A percentile compares a stretch with the other conserved stretches of the same genome.
These are phyloP conservation scores for Juglanconis juglandina DNA, from an alignment of 2,329 filamentous ascomycete genomes.

Conservation along the genomic window DNA sequence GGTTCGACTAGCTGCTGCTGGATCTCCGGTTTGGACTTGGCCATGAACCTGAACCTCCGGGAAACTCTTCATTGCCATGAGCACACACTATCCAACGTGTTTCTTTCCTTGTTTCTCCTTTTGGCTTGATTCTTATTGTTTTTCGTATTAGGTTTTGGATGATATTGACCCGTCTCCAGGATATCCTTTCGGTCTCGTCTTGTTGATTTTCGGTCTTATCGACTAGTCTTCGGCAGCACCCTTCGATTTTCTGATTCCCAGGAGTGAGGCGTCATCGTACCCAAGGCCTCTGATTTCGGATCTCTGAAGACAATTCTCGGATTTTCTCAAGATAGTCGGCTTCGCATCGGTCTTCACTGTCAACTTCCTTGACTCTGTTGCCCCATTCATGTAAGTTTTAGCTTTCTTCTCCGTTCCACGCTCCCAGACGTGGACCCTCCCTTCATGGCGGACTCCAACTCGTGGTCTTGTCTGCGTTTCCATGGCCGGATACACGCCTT, in stretches of 20 bases:
- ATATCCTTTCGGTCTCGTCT: too few relatives aligned
- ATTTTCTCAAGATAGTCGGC: not conserved
- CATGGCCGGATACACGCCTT: too few relatives aligned
- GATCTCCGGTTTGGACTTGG: too few relatives aligned
- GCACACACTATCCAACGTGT: not conserved
- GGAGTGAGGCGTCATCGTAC: conserved; percentile 13
- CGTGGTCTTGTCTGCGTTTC: too few relatives aligned
- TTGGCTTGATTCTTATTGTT: not conserved
- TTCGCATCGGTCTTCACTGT: not conserved
- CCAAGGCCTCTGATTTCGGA: conserved; percentile 9
- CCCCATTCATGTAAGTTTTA: not conserved
- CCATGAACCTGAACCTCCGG: not conserved
- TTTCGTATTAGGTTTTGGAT: too few relatives aligned
- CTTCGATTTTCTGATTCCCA: conserved; percentile 2
- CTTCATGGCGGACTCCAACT: too few relatives aligned
- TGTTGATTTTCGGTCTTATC: not conserved
- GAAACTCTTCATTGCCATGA: not conserved
- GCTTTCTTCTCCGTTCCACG: too few relatives aligned
- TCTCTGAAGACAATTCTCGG: not conserved
- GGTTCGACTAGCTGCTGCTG: too few relatives aligned
- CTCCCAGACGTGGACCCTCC: too few relatives aligned
- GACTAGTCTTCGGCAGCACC: not conserved
- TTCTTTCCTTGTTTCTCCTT: not conserved
- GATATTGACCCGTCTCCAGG: too few relatives aligned
- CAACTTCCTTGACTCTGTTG: not conserved